A percentile compares a stretch with the other conserved stretches of the same genome.
Evolutionary conservation across 1,284 basidiomycete species (phyloP).

Genomic region (Ceratobasidium sp.): DNA sequence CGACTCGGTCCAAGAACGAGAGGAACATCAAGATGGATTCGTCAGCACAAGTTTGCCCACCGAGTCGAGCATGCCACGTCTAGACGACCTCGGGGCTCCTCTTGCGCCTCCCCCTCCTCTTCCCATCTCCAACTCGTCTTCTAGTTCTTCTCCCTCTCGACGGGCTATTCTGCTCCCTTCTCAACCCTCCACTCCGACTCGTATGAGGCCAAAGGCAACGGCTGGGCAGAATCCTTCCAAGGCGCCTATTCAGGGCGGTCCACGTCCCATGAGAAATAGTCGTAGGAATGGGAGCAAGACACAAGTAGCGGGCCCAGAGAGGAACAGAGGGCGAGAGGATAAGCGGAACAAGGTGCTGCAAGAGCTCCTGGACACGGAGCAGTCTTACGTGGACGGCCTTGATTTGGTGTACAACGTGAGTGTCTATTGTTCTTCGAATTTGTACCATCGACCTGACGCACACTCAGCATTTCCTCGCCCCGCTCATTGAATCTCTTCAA

Average conservation of each 20-base stretch:
- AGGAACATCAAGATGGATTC: slow-evolving; percentile 3
- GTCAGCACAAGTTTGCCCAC: slow-evolving; percentile 28
- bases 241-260: not conserved
- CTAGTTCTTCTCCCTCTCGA: slow-evolving; percentile 30
- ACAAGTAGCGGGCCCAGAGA: slow-evolving; percentile 43
- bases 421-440: not conserved
- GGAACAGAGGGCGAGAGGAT: slow-evolving; percentile 50
- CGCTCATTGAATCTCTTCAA: slow-evolving; percentile 74
- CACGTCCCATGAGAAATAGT: not conserved
- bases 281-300: not conserved
- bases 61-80: slow-evolving; percentile 25
- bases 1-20: slow-evolving; percentile 31
- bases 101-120: slow-evolving; percentile 17
- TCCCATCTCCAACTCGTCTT: not conserved
- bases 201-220: slow-evolving; percentile 1
- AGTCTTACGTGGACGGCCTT: slow-evolving; percentile 77
- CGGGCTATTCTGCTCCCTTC: slow-evolving; percentile 5
- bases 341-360: slow-evolving; percentile 67
- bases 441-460: not conserved
- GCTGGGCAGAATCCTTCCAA: not conserved
- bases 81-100: not conserved
- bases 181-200: slow-evolving; percentile 4
- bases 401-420: slow-evolving; percentile 79
- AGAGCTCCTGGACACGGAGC: slow-evolving; percentile 83
- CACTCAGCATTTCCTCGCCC: slow-evolving; percentile 75